A percentile compares a stretch with the other conserved stretches of the same genome.
Conservation (phyloP, 2,329 filamentous ascomycete species). For the Nakataea oryzae region DNA sequence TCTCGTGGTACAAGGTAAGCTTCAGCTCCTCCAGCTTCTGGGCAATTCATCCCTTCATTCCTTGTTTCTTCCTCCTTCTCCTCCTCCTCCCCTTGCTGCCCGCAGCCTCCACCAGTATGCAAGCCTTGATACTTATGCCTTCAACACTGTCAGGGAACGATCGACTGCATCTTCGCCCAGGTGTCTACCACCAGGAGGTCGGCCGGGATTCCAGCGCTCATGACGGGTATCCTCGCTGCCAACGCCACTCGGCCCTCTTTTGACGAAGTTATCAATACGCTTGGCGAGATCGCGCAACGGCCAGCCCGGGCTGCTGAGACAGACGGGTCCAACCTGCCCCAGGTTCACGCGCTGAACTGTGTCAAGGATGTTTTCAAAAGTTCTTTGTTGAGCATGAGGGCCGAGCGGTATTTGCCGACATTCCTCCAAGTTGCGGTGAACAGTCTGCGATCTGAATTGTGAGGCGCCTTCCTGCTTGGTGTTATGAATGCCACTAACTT, state of each 20-base stretch:
- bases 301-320: slow-evolving; percentile 44
- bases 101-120: background rate
- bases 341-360: slow-evolving; percentile 92
- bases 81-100: too few species aligned
- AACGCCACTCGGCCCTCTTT: slow-evolving; percentile 52
- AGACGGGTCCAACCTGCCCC: slow-evolving; percentile 61
- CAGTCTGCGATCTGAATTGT: slow-evolving; percentile 70
- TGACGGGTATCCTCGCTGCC: slow-evolving; percentile 69
- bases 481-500: background rate
- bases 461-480: slow-evolving; percentile 18
- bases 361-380: slow-evolving; percentile 87
- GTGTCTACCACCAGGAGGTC: slow-evolving; percentile 80
- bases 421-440: slow-evolving; percentile 71
- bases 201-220: slow-evolving; percentile 79
- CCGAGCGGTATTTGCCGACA: slow-evolving; percentile 63
- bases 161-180: slow-evolving; percentile 63
- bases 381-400: slow-evolving; percentile 60
- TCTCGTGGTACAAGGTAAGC: slow-evolving; percentile 59
- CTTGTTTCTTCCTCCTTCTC: slow-evolving; percentile 5
- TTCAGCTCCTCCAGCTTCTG: background rate
- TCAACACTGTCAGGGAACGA: slow-evolving; percentile 41
- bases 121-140: slow-evolving; percentile 2
- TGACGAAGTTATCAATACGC: slow-evolving; percentile 49
- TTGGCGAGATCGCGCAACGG: slow-evolving; percentile 47
- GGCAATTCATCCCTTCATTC: slow-evolving; percentile 1